Evolutionary conservation across 306 rosid species (phyloP), one percentile per base, ranked within the genome.

Genomic region (Abrus precatorius): DNA sequence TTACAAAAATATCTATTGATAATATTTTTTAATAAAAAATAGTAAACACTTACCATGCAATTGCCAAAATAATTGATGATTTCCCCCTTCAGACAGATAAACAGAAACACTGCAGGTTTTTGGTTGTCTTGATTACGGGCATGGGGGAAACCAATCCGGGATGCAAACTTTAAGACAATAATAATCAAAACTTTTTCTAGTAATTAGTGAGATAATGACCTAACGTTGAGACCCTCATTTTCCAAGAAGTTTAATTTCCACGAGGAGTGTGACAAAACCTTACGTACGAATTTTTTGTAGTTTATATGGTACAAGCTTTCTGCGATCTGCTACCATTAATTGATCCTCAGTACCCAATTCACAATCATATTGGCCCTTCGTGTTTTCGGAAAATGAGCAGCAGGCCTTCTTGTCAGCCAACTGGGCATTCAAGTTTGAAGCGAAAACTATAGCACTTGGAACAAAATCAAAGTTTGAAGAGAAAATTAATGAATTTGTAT

Each of bases 151-250:
- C 14, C 79, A 86, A 88, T 45, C 72, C 40, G 36, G 79, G 64
- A 57, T 60, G 66, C 87, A 81, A 78, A 86, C 82, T 86, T 87
- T 74, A 70, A 79, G 85, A 76, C 4, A 4, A 36, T 36, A 34
- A 70, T 69, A 80, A 85, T 76, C 43, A 79, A 84, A 32, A 2
- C 40, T 69, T 63, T 34, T 59, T 36, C 14, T 72, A 57, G 82
- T 85, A 85, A 63, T 87, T 87, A 75, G 89, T 80, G 89, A 87
- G 88, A 89, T 81, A 84, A 87, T 85, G 88, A 84, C 89, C 78
- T 66, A 77, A 87, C 86, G 71, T 41, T 69, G 71, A 54, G 52
- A 74, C 63, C 55, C 81, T 76, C 88, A 75, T 77, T 86, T 90
- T 88, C 85, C 87, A n/a, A 90, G 70, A 75, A 81, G 54, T 49